Conservation (phyloP, 164 flowering plant species). For the Liquidambar formosana region DNA sequence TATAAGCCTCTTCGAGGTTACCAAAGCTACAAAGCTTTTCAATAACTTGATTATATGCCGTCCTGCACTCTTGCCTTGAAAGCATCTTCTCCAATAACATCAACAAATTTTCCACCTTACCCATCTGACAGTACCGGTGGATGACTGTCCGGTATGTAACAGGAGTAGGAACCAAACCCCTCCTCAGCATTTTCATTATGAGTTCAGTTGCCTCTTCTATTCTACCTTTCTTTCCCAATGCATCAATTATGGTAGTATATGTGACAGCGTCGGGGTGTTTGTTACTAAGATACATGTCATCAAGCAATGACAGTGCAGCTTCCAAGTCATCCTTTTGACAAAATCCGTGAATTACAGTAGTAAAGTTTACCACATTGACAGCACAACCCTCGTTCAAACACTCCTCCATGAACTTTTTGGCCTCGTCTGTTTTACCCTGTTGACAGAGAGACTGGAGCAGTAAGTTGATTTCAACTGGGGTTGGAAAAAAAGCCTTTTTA, state of each 20-base stretch:
- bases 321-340: conserved; percentile 70
- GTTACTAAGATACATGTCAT: conserved; percentile 89
- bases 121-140: conserved; percentile 65
- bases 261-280: conserved; percentile 82
- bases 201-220: conserved; percentile 76
- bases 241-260: conserved; percentile 73
- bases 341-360: conserved; percentile 84
- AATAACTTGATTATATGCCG: conserved; percentile 78
- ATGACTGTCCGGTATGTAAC: conserved; percentile 79
- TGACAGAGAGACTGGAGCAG: conserved; percentile 68
- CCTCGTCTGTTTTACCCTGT: conserved; percentile 52
- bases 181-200: conserved; percentile 60
- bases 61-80: conserved; percentile 42
- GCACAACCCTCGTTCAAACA: conserved; percentile 78
- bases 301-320: conserved; percentile 76
- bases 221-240: conserved; percentile 67
- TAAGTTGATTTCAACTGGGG: conserved; percentile 76
- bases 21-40: too few species aligned
- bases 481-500: conserved; percentile 68
- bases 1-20: too few species aligned
- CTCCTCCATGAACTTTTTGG: conserved; percentile 73
- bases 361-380: conserved; percentile 76
- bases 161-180: conserved; percentile 75
- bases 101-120: conserved; percentile 68
- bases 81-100: conserved; percentile 76